These are phyloP conservation scores for Mortierella sp. DNA, from an alignment of 371 early-diverging fungal species.

Conservation along the genomic window DNA sequence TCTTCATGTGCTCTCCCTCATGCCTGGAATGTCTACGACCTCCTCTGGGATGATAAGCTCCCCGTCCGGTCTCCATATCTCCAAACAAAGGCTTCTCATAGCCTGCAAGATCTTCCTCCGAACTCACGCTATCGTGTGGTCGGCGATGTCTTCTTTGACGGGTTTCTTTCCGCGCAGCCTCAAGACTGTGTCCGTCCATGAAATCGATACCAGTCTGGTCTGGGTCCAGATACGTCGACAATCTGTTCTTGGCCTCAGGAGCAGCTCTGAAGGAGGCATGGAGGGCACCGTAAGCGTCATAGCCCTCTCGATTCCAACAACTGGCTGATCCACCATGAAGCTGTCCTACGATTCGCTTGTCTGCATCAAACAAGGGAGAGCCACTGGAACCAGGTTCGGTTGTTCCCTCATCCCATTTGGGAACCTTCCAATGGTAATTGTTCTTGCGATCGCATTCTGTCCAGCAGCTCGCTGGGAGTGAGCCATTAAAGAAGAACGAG, in stretches of 20 bases:
- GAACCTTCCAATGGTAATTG: slow-evolving; percentile 45
- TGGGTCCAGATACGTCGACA: slow-evolving; percentile 50
- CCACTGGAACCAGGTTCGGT: slow-evolving; percentile 66
- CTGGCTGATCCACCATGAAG: slow-evolving; percentile 61
- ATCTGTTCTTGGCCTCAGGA: slow-evolving; percentile 30
- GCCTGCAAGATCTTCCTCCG: background rate
- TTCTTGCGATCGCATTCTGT: slow-evolving; percentile 37
- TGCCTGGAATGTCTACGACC: too few species aligned
- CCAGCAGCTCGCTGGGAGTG: slow-evolving; percentile 53
- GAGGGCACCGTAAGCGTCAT: slow-evolving; percentile 60
- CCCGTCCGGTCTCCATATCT: too few species aligned
- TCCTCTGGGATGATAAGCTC: too few species aligned
- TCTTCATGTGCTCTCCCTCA: too few species aligned
- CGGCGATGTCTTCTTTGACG: slow-evolving; percentile 1
- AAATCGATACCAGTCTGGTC: slow-evolving; percentile 35
- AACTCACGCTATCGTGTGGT: slow-evolving; percentile 2
- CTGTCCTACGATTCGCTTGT: slow-evolving; percentile 60
- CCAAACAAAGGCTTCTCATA: too few species aligned
- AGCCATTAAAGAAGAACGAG: slow-evolving; percentile 53
- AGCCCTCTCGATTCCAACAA: slow-evolving; percentile 58
- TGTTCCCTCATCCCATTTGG: slow-evolving; percentile 49
- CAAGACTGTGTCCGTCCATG: slow-evolving; percentile 42
- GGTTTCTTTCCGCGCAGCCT: slow-evolving; percentile 19
- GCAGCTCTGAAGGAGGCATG: slow-evolving; percentile 48
- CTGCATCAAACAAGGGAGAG: slow-evolving; percentile 60